These are phyloP conservation scores for Termitomyces sp. DNA, from an alignment of 768 basidiomycete species.

Conservation along the genomic window DNA sequence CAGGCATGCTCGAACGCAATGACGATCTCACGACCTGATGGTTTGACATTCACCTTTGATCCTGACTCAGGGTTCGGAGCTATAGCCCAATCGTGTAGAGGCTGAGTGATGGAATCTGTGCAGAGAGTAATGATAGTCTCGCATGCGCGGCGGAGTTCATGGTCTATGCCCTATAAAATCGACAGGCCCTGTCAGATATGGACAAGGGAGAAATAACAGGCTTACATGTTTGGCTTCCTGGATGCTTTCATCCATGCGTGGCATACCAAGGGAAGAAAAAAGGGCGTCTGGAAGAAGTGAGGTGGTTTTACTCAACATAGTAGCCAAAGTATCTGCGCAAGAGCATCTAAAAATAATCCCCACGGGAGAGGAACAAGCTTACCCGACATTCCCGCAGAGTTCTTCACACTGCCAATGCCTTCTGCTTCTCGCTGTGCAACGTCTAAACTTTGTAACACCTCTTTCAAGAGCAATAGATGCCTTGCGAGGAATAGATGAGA, in stretches of 20 bases:
- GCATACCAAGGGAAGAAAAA: slow-evolving; percentile 66
- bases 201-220: not conserved
- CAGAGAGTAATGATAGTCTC: slow-evolving; percentile 74
- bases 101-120: slow-evolving; percentile 48
- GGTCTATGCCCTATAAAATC: slow-evolving; percentile 70
- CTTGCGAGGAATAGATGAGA: slow-evolving; percentile 84
- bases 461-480: slow-evolving; percentile 88
- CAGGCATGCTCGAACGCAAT: slow-evolving; percentile 49
- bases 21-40: slow-evolving; percentile 41
- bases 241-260: slow-evolving; percentile 54
- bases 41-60: slow-evolving; percentile 31
- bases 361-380: not conserved
- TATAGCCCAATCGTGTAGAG: slow-evolving; percentile 52
- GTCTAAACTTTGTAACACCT: slow-evolving; percentile 76
- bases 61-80: slow-evolving; percentile 13
- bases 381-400: slow-evolving; percentile 59
- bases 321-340: slow-evolving; percentile 46
- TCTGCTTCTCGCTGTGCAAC: slow-evolving; percentile 45
- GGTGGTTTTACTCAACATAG: slow-evolving; percentile 56
- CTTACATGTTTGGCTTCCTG: slow-evolving; percentile 69
- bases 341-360: not conserved
- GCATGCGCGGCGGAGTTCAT: slow-evolving; percentile 78
- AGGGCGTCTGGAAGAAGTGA: slow-evolving; percentile 61
- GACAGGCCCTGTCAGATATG: not conserved
- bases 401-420: slow-evolving; percentile 21